Conservation (phyloP, 768 basidiomycete species). For the Mycena floridula region DNA sequence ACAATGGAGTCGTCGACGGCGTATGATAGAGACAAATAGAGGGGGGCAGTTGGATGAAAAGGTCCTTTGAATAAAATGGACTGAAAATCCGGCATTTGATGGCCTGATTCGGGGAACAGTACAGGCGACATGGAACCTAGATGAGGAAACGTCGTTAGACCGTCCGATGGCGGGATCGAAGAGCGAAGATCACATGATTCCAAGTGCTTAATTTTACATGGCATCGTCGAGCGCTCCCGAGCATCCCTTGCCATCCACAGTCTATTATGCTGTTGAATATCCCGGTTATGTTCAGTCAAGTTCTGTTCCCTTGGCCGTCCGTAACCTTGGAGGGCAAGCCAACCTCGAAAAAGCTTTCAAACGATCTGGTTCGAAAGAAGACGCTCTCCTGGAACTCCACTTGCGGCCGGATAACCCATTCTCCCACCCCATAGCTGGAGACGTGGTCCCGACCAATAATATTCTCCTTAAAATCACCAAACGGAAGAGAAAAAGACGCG, state of each 20-base stretch:
- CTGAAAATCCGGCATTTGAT: constrained; percentile 46
- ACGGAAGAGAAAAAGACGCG: constrained; percentile 46
- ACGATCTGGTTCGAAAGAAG: constrained; percentile 53
- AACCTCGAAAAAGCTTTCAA: constrained; percentile 75
- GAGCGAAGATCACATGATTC: too few species aligned
- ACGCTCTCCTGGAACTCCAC: constrained; percentile 68
- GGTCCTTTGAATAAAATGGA: constrained; percentile 58
- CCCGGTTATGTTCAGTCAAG: constrained; percentile 72
- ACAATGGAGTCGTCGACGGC: constrained; percentile 26
- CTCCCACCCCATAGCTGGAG: constrained; percentile 79
- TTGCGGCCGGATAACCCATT: constrained; percentile 72
- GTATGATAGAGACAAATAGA: constrained; percentile 59
- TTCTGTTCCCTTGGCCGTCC: constrained; percentile 58
- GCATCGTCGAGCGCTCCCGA: too few species aligned
- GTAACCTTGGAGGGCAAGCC: constrained; percentile 62
- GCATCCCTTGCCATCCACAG: constrained; percentile 43
- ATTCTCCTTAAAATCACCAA: constrained; percentile 83
- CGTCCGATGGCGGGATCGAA: too few species aligned
- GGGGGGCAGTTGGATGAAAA: constrained; percentile 62
- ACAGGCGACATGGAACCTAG: too few species aligned
- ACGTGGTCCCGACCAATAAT: constrained; percentile 70
- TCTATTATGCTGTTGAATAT: constrained; percentile 83
- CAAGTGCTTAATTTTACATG: too few species aligned
- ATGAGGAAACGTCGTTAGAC: too few species aligned
- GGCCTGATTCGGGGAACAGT: constrained; percentile 35